These are phyloP conservation scores for Mycena albidolilacea DNA, from an alignment of 768 basidiomycete genomes.

Conservation along the genomic window DNA sequence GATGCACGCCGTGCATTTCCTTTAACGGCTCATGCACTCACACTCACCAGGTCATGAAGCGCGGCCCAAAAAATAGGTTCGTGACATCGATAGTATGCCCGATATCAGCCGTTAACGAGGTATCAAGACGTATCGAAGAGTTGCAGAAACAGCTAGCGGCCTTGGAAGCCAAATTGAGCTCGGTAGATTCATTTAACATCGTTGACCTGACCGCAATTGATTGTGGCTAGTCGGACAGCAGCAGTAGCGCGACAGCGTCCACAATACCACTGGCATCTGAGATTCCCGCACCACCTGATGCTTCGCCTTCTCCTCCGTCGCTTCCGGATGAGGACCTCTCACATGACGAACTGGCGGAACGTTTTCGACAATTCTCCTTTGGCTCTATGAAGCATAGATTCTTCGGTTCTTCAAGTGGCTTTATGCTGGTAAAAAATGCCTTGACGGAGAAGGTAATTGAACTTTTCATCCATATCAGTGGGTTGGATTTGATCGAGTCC, in stretches of 20 bases:
- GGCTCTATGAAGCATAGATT: constrained; percentile 52
- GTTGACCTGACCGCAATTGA: neutral
- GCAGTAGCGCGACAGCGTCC: neutral
- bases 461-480: neutral
- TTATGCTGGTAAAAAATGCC: constrained; percentile 60
- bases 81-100: neutral
- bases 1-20: constrained; percentile 70
- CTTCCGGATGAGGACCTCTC: constrained; percentile 48
- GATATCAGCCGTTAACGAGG: neutral
- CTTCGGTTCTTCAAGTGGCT: constrained; percentile 60
- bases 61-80: constrained; percentile 57
- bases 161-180: constrained; percentile 60
- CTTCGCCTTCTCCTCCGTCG: constrained; percentile 21
- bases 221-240: neutral
- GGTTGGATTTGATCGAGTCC: neutral
- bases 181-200: constrained; percentile 40
- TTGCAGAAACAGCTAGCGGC: constrained; percentile 60
- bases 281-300: constrained; percentile 25
- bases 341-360: constrained; percentile 51
- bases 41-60: constrained; percentile 56
- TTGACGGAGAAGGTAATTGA: constrained; percentile 56
- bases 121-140: constrained; percentile 54
- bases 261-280: constrained; percentile 4
- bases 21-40: constrained; percentile 69
- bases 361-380: constrained; percentile 50